Evolutionary conservation across 2,329 filamentous ascomycete species (phyloP).

Genomic region (Penicillium sclerotigenum): DNA sequence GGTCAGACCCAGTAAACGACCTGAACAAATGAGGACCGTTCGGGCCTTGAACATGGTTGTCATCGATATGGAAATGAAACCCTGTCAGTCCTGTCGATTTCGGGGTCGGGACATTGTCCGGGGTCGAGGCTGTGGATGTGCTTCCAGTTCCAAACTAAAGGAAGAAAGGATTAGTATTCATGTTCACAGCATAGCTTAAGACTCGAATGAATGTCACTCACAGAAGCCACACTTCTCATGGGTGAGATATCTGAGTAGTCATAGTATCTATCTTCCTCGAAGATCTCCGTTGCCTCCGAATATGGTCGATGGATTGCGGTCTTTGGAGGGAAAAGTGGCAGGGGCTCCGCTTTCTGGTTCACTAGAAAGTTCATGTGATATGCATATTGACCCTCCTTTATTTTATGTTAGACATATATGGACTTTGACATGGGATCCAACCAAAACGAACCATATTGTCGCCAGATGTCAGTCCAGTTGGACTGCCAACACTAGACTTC

Average conservation of each 20-base stretch:
- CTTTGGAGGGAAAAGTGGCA: slow-evolving; percentile 9
- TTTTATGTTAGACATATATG: background rate
- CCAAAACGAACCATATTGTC: slow-evolving; percentile 6
- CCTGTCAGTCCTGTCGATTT: background rate
- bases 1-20: slow-evolving; percentile 40
- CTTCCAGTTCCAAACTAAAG: background rate
- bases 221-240: slow-evolving; percentile 7
- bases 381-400: slow-evolving; percentile 3
- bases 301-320: background rate
- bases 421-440: background rate
- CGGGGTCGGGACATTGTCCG: background rate
- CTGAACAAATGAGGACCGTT: slow-evolving; percentile 84
- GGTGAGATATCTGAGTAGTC: background rate
- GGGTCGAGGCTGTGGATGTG: background rate
- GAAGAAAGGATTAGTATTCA: background rate
- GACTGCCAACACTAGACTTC: background rate
- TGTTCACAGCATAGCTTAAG: background rate
- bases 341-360: slow-evolving; percentile 8
- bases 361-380: slow-evolving; percentile 5
- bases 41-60: slow-evolving; percentile 64
- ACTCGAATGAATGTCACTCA: background rate
- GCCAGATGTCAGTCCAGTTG: background rate
- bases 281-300: slow-evolving; percentile 9
- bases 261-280: slow-evolving; percentile 2
- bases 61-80: slow-evolving; percentile 4